phyloP scores from a whole-genome alignment of 192 early-diverging fungal genomes.

The Backusella macrospora region DNA sequence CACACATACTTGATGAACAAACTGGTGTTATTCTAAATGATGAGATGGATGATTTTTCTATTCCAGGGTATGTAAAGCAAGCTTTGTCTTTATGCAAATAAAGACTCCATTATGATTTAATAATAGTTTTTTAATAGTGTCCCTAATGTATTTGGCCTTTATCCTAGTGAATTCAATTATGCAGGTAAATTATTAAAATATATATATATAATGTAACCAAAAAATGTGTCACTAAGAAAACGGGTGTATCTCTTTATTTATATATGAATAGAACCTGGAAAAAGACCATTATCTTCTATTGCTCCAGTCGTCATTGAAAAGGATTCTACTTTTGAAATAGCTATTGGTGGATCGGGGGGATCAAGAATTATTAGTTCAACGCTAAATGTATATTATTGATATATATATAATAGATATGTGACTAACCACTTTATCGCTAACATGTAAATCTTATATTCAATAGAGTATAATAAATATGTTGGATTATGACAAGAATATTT shows the following conservation, averaged over 20 bases:
- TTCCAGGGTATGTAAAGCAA: slow-evolving; percentile 45
- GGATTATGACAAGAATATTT: slow-evolving; percentile 69
- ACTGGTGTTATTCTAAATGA: slow-evolving; percentile 93
- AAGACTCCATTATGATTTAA: neutral
- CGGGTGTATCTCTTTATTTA: neutral
- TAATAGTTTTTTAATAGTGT: slow-evolving; percentile 8
- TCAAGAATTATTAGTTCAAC: slow-evolving; percentile 82
- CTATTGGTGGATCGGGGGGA: slow-evolving; percentile 88
- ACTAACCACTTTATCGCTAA: neutral
- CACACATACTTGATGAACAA: slow-evolving; percentile 77
- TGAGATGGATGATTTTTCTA: slow-evolving; percentile 96
- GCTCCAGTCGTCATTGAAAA: slow-evolving; percentile 67
- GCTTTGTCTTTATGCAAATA: neutral
- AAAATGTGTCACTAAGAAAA: no score
- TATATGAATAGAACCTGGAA: slow-evolving; percentile 61
- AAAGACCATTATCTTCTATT: slow-evolving; percentile 82
- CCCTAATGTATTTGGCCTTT: slow-evolving; percentile 78
- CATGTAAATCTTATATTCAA: neutral
- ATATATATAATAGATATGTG: neutral
- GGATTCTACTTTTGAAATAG: slow-evolving; percentile 67
- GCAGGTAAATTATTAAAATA: slow-evolving; percentile 29
- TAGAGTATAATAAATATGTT: slow-evolving; percentile 77
- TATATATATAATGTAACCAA: neutral
- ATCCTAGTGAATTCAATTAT: slow-evolving; percentile 85
- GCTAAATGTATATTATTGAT: slow-evolving; percentile 45